Base-by-base conservation (phyloP, 1,284 basidiomycete genomes). In the Microbotryum intermedium region DNA sequence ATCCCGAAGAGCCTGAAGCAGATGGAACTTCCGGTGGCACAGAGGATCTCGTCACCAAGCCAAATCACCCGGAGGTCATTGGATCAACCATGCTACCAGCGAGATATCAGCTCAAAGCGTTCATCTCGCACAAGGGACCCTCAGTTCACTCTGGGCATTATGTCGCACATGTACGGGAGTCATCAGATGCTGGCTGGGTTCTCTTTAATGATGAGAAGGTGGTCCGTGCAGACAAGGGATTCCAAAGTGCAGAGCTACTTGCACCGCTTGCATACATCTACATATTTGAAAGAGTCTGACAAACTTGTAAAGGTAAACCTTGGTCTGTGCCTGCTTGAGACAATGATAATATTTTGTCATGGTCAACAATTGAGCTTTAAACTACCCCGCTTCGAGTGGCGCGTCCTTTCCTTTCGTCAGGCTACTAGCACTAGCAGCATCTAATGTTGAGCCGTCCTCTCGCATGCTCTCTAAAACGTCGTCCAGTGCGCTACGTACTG, bases 141-240 rank as follows among this genome's bases (percentile, higher is more conserved):
- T 91, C 88, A 0, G 89, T 93, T 23, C 91, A 94, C 73, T 92
- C 89, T 0, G 93, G 92, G 0, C 93, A 97, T 72, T 97, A 97
- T 71, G 88, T 92, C 23, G 87, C 87, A 26, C 90, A 93, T 72
- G 80, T 92, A 45, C 78, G 80, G 46, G 51, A 57, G 29, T 59
- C 54, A 21, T 49, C 62, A 29, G 72, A 81, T 34, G 78, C 75
- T 8, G 60, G 61, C 6, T 93, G 91, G 89, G 84, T 92, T 58
- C 74, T 95, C 68, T 93, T 90, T 77, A 95, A 97, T 70, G 91
- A 97, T 74, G 91, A 97, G 77, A 97, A 95, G 65, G 91, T 95
- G 6, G 90, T 92, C 6, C 83, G 81, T 70, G 89, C 90, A 4
- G 87, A 90, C 69, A 65, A 67, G 10, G 71, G 71, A 6, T 76